Evolutionary conservation across 1,284 basidiomycete species (phyloP).

Genomic region (Ustilago trichophora): DNA sequence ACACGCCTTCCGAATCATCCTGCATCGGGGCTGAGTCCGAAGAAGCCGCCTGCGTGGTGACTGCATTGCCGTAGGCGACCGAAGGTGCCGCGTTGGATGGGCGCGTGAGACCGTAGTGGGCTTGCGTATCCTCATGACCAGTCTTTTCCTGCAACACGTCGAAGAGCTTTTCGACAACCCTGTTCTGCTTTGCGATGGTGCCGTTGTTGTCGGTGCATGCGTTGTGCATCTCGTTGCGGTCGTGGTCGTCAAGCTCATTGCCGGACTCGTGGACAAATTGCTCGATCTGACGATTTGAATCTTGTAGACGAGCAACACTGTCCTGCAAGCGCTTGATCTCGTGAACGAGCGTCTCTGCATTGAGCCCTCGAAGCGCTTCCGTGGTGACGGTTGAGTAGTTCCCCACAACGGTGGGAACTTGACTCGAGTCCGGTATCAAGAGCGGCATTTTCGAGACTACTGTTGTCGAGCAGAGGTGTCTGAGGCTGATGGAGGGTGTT

Average conservation of each 20-base stretch:
- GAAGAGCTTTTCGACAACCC: conserved; percentile 31
- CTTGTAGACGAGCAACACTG: conserved; percentile 25
- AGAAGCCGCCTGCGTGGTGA: background rate
- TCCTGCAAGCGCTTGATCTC: conserved; percentile 44
- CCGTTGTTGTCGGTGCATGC: conserved; percentile 39
- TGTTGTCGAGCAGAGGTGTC: too few relatives aligned
- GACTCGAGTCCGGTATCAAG: conserved; percentile 35
- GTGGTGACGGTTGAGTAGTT: conserved; percentile 33
- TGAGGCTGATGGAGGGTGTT: too few relatives aligned
- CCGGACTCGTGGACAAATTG: conserved; percentile 33
- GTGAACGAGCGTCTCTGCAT: conserved; percentile 33
- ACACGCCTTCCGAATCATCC: conserved; percentile 33
- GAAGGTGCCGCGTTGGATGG: conserved; percentile 2
- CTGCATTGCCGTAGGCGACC: too few relatives aligned
- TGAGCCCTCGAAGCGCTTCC: conserved; percentile 33
- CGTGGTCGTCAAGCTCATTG: conserved; percentile 16
- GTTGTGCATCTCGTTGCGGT: conserved; percentile 32
- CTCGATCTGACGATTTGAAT: conserved; percentile 41
- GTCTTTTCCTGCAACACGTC: conserved; percentile 34
- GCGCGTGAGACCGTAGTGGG: conserved; percentile 27
- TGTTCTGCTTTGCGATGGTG: conserved; percentile 37
- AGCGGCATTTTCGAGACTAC: conserved; percentile 22
- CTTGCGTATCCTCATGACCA: conserved; percentile 6
- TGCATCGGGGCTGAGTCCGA: conserved; percentile 23
- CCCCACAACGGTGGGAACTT: conserved; percentile 33